These are phyloP conservation scores for Globisporangium acanthophoron DNA, from an alignment of 352 stramenopile genomes.

Conservation along the genomic window DNA sequence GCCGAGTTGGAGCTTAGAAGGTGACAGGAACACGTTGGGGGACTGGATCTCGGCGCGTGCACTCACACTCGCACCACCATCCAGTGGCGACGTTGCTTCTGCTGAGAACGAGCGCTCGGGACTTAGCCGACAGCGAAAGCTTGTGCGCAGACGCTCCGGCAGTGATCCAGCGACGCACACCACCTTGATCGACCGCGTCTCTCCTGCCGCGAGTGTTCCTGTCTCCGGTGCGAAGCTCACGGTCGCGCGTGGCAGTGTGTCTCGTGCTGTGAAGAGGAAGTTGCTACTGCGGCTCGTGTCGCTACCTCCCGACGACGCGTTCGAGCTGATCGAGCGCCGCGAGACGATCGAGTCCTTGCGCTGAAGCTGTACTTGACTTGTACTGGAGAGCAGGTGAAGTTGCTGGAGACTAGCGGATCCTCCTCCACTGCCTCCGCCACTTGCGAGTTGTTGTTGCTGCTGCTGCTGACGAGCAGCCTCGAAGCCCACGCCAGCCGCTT, in stretches of 20 bases:
- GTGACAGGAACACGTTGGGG: conserved; percentile 65
- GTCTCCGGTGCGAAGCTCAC: conserved; percentile 45
- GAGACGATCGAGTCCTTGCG: conserved; percentile 52
- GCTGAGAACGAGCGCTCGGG: conserved; percentile 21
- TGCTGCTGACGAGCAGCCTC: neutral
- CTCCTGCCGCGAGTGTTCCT: conserved; percentile 34
- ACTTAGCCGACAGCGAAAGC: conserved; percentile 34
- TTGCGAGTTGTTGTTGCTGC: neutral
- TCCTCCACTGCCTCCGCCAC: neutral
- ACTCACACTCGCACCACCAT: conserved; percentile 22
- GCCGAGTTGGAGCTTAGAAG: conserved; percentile 38
- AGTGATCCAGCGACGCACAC: conserved; percentile 48
- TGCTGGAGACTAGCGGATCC: neutral
- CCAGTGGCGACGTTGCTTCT: neutral
- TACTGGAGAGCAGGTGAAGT: neutral
- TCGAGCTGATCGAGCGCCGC: conserved; percentile 23
- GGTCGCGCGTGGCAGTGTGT: conserved; percentile 34
- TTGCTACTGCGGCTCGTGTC: conserved; percentile 32
- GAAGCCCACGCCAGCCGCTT: conserved; percentile 8
- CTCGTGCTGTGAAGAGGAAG: conserved; percentile 33
- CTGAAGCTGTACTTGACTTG: conserved; percentile 14
- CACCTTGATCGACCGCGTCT: conserved; percentile 30
- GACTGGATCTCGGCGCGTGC: conserved; percentile 70
- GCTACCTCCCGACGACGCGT: conserved; percentile 23
- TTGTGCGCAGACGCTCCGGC: conserved; percentile 55